Conservation (phyloP, 1,139 yeast species). For the Hyphopichia burtonii region DNA sequence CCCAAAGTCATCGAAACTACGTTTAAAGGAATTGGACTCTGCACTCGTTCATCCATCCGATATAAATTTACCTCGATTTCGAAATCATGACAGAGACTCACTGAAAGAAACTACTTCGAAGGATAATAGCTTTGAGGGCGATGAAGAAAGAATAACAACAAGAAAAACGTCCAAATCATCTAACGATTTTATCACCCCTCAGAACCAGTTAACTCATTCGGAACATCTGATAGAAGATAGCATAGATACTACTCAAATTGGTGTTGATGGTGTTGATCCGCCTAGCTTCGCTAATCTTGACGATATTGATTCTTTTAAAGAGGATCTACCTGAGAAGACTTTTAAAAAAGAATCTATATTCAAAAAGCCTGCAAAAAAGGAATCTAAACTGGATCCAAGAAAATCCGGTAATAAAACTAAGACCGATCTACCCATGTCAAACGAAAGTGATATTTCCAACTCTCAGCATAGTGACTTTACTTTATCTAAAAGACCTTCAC, state of each 20-base stretch:
- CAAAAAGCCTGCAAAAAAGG: too few relatives aligned
- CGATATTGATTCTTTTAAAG: too few relatives aligned
- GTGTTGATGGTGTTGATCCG: background rate
- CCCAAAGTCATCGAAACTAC: background rate
- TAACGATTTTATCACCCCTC: conserved; percentile 1
- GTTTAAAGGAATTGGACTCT: conserved; percentile 19
- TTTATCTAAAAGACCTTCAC: background rate
- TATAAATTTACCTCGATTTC: conserved; percentile 22
- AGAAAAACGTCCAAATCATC: background rate
- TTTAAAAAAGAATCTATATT: too few relatives aligned
- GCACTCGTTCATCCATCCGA: conserved; percentile 24
- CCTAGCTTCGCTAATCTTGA: background rate
- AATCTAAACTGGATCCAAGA: too few relatives aligned
- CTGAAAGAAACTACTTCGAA: too few relatives aligned
- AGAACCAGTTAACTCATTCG: conserved; percentile 1
- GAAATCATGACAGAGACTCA: background rate
- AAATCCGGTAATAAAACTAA: too few relatives aligned
- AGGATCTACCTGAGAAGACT: too few relatives aligned
- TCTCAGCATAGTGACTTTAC: too few relatives aligned
- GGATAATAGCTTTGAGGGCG: background rate
- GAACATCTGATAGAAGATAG: background rate
- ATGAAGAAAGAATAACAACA: background rate
- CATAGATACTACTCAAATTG: conserved; percentile 1
- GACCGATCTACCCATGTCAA: too few relatives aligned
- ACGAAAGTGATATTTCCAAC: too few relatives aligned